Conservation (phyloP, 768 basidiomycete species). For the Antrodiella citrinella region DNA sequence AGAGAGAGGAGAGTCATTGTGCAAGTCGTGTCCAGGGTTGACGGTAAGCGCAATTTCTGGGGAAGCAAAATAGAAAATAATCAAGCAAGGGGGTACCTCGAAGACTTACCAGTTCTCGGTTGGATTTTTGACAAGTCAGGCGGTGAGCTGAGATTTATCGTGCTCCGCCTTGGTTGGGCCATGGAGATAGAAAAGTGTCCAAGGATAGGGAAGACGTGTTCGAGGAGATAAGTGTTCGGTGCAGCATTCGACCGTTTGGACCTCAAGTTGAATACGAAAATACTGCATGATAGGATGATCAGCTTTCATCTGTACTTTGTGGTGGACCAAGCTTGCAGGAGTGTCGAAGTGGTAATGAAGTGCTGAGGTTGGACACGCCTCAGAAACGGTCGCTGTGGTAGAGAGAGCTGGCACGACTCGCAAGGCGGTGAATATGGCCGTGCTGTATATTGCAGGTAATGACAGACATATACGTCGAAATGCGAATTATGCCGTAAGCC, state of each 20-base stretch:
- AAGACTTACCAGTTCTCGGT: slow-evolving; percentile 36
- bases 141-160: slow-evolving; percentile 26
- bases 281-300: no score
- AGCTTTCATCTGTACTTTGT: no score
- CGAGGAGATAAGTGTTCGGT: slow-evolving; percentile 32
- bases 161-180: slow-evolving; percentile 41
- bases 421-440: no score
- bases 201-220: slow-evolving; percentile 50
- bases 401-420: no score
- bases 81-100: slow-evolving; percentile 5
- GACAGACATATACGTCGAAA: background rate
- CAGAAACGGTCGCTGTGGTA: no score
- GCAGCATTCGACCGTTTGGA: slow-evolving; percentile 9
- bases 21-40: slow-evolving; percentile 32
- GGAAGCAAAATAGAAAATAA: no score
- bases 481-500: background rate
- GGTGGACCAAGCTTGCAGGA: no score
- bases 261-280: slow-evolving; percentile 41
- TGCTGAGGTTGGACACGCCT: no score
- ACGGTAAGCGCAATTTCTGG: slow-evolving; percentile 51
- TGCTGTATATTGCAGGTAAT: no score
- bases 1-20: slow-evolving; percentile 25
- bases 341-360: no score
- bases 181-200: slow-evolving; percentile 46
- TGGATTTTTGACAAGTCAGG: slow-evolving; percentile 23